Percentiles rank a stretch among this genome's conserved stretches.
phyloP scores from a whole-genome alignment of 2,329 filamentous ascomycete species.

The Exophiala mesophila region DNA sequence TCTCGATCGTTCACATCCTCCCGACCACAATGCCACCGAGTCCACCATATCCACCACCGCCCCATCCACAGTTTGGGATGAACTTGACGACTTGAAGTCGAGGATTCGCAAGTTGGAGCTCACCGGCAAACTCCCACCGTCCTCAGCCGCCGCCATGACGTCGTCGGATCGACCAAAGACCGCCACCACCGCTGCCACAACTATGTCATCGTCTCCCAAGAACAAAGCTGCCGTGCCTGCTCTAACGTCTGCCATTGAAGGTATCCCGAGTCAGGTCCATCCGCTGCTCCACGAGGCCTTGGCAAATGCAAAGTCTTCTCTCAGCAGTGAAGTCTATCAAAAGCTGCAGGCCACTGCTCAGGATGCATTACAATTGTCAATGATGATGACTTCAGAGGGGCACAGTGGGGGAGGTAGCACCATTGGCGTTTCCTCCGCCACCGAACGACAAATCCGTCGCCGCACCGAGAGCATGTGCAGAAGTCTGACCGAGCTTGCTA shows the following conservation, averaged over 20 bases:
- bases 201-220: constrained; percentile 84
- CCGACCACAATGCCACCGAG: constrained; percentile 53
- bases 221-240: constrained; percentile 46
- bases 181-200: constrained; percentile 85
- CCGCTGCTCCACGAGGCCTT: constrained; percentile 77
- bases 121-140: constrained; percentile 79
- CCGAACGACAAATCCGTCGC: constrained; percentile 79
- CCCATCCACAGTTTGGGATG: constrained; percentile 94
- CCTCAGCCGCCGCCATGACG: constrained; percentile 72
- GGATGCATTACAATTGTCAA: constrained; percentile 74
- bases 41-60: constrained; percentile 84
- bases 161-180: constrained; percentile 81
- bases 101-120: constrained; percentile 85
- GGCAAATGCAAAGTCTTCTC: constrained; percentile 65
- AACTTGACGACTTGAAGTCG: constrained; percentile 90
- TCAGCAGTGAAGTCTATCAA: constrained; percentile 68
- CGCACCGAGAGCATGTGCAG: constrained; percentile 92
- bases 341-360: constrained; percentile 74
- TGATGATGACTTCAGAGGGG: constrained; percentile 54
- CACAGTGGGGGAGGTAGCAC: constrained; percentile 54
- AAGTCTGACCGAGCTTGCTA: constrained; percentile 84
- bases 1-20: constrained; percentile 34
- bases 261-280: constrained; percentile 50
- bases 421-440: constrained; percentile 38
- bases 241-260: constrained; percentile 42